These are phyloP conservation scores for Aureobasidium sp. DNA, from an alignment of 2,329 filamentous ascomycete species.

Conservation along the genomic window DNA sequence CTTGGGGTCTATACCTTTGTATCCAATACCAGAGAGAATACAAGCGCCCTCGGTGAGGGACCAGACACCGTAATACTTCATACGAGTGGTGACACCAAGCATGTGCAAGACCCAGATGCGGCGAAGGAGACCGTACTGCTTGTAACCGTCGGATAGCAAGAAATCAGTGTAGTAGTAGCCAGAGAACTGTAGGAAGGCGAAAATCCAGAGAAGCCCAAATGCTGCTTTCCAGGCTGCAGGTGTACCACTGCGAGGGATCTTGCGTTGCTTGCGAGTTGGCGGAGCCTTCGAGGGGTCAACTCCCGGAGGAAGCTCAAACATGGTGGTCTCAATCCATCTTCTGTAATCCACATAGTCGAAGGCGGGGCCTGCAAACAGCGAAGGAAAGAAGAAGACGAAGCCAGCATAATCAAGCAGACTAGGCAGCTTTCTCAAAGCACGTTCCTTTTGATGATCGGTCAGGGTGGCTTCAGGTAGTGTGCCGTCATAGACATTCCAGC, in stretches of 20 bases:
- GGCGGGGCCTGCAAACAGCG: slow-evolving; percentile 79
- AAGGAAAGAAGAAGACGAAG: slow-evolving; percentile 93
- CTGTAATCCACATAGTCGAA: slow-evolving; percentile 94
- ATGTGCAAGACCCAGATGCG: slow-evolving; percentile 77
- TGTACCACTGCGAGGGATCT: slow-evolving; percentile 82
- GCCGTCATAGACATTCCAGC: slow-evolving; percentile 96
- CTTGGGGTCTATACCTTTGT: slow-evolving; percentile 80
- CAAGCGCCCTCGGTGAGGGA: slow-evolving; percentile 86
- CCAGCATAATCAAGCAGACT: slow-evolving; percentile 72
- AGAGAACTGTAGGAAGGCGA: slow-evolving; percentile 67
- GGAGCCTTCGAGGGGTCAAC: slow-evolving; percentile 81
- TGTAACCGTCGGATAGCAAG: slow-evolving; percentile 59
- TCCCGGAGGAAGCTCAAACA: slow-evolving; percentile 80
- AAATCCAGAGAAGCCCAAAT: slow-evolving; percentile 70
- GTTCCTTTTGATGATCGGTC: slow-evolving; percentile 79
- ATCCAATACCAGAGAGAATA: slow-evolving; percentile 87
- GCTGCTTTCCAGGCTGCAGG: slow-evolving; percentile 73
- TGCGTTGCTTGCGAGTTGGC: slow-evolving; percentile 79
- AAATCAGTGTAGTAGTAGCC: slow-evolving; percentile 58
- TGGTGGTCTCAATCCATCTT: slow-evolving; percentile 84
- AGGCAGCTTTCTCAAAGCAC: slow-evolving; percentile 69
- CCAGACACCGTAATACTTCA: slow-evolving; percentile 98
- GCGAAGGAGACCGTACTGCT: slow-evolving; percentile 60
- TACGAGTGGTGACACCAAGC: slow-evolving; percentile 70
- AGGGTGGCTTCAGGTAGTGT: slow-evolving; percentile 69